A percentile compares a stretch with the other conserved stretches of the same genome.
Conservation (phyloP, 2,329 filamentous ascomycete genomes). For the Tolypocladium cylindrosporum region DNA sequence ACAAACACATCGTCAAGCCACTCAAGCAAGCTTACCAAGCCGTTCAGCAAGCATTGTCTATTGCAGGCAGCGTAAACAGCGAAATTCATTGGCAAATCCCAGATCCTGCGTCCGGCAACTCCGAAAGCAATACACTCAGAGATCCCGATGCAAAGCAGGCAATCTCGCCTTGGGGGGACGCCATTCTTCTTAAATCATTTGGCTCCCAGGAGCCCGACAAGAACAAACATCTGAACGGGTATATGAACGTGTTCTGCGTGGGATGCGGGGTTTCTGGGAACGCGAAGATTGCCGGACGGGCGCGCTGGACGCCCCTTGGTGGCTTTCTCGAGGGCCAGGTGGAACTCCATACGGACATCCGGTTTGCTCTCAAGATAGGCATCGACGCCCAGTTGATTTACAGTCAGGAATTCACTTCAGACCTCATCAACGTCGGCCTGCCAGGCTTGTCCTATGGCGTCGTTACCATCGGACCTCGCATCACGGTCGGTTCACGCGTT, state of each 20-base stretch:
- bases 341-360: slow-evolving; percentile 12
- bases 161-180: slow-evolving; percentile 17
- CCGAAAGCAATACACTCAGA: slow-evolving; percentile 4
- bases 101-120: slow-evolving; percentile 1
- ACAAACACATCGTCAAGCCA: not conserved
- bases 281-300: slow-evolving; percentile 15
- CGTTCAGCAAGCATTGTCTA: not conserved
- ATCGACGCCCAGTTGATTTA: slow-evolving; percentile 16
- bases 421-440: slow-evolving; percentile 14
- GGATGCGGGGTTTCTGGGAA: slow-evolving; percentile 17
- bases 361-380: slow-evolving; percentile 17
- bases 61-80: slow-evolving; percentile 6
- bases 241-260: slow-evolving; percentile 20
- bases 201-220: slow-evolving; percentile 5
- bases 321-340: slow-evolving; percentile 15
- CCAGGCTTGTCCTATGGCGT: slow-evolving; percentile 15
- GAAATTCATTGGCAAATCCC: slow-evolving; percentile 11
- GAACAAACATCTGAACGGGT: slow-evolving; percentile 5
- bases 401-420: slow-evolving; percentile 8
- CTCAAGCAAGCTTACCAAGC: not conserved
- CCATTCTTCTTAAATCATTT: slow-evolving; percentile 17
- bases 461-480: slow-evolving; percentile 14
- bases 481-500: slow-evolving; percentile 12
- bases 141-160: slow-evolving; percentile 10
- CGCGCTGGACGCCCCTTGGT: slow-evolving; percentile 12